A percentile compares a stretch with the other conserved stretches of the same genome.
phyloP scores from a whole-genome alignment of 1,284 basidiomycete genomes.

The Apiotrichum brassicae region DNA sequence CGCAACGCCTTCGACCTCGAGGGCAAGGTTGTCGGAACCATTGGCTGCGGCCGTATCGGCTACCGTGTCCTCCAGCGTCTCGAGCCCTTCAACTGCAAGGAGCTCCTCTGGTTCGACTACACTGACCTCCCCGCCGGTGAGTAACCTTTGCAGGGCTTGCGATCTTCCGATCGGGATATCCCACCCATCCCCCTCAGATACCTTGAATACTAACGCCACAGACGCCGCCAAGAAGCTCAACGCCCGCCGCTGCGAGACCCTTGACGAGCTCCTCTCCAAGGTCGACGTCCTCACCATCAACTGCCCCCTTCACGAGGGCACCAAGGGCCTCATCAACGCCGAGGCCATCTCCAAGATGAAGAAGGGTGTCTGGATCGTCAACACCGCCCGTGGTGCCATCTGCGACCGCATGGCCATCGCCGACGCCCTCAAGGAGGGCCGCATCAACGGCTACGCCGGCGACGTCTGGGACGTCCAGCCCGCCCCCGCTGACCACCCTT shows the following conservation, averaged over 20 bases:
- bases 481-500: constrained; percentile 76
- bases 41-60: constrained; percentile 79
- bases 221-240: constrained; percentile 65
- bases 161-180: neutral
- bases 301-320: constrained; percentile 84
- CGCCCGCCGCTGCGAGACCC: constrained; percentile 68
- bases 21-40: constrained; percentile 82
- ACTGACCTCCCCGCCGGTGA: constrained; percentile 59
- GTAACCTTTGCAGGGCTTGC: too few relatives aligned
- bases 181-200: neutral
- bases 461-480: constrained; percentile 76
- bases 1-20: constrained; percentile 82
- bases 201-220: constrained; percentile 22
- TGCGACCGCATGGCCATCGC: constrained; percentile 76
- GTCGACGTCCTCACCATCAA: constrained; percentile 53
- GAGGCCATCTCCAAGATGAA: constrained; percentile 86
- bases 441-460: constrained; percentile 63
- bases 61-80: constrained; percentile 86
- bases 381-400: constrained; percentile 91
- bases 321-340: constrained; percentile 70
- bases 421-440: constrained; percentile 69
- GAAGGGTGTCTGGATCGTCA: constrained; percentile 81
- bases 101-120: constrained; percentile 92
- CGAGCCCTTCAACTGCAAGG: constrained; percentile 80
- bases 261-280: constrained; percentile 78